Percentiles rank a stretch among this genome's conserved stretches.
phyloP scores from a whole-genome alignment of 2,329 filamentous ascomycete species.

The Exophiala sideris region DNA sequence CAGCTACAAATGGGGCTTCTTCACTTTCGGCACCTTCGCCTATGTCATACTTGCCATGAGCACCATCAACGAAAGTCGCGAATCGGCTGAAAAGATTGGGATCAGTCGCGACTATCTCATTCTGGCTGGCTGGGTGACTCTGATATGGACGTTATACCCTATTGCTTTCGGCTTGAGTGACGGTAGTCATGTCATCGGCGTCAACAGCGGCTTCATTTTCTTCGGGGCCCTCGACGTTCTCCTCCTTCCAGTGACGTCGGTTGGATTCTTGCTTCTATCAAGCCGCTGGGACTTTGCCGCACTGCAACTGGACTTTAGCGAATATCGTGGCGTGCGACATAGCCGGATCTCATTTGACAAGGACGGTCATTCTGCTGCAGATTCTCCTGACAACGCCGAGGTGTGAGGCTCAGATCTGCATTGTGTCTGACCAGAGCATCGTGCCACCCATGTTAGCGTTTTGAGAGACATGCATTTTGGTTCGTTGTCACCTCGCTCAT shows the following conservation, averaged over 20 bases:
- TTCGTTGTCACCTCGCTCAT: no score
- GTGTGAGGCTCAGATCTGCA: no score
- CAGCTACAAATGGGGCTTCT: constrained; percentile 60
- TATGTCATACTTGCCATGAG: constrained; percentile 47
- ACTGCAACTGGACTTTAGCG: constrained; percentile 54
- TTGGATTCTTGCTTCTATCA: constrained; percentile 45
- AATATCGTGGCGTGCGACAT: constrained; percentile 36
- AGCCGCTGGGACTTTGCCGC: constrained; percentile 52
- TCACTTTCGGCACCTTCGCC: constrained; percentile 50
- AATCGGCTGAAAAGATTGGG: constrained; percentile 42
- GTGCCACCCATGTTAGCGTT: no score
- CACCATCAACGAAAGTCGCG: constrained; percentile 41
- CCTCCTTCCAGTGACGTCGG: constrained; percentile 45
- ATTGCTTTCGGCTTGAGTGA: constrained; percentile 54
- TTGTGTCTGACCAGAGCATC: no score
- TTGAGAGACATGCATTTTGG: no score
- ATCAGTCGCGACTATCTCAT: constrained; percentile 45
- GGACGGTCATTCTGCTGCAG: neutral
- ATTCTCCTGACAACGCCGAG: neutral
- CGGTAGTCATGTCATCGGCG: constrained; percentile 51
- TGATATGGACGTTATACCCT: constrained; percentile 42
- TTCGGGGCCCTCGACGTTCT: constrained; percentile 55
- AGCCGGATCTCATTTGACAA: neutral
- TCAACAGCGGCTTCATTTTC: constrained; percentile 49
- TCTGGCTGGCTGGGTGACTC: constrained; percentile 48